Evolutionary conservation across 169 alveolate genomes (phyloP).

Genomic region (Eimeria brunetti): DNA sequence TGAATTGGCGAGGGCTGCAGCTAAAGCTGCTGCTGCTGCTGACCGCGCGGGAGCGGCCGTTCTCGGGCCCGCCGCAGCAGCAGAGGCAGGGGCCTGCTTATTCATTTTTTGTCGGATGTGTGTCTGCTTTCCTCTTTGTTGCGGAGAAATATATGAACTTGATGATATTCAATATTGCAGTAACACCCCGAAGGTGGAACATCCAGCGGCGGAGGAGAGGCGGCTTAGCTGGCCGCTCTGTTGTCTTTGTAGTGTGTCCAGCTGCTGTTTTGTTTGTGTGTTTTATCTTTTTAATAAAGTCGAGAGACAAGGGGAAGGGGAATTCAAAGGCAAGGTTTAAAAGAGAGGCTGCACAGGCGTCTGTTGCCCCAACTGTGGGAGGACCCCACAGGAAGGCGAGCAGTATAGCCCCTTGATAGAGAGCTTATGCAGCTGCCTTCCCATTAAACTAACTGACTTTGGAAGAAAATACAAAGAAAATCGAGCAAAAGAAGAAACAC

Average conservation of each 20-base stretch:
- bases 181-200: background rate
- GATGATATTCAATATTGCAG: background rate
- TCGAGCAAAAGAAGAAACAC: background rate
- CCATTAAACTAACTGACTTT: background rate
- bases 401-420: background rate
- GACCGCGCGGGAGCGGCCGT: background rate
- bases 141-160: background rate
- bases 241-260: background rate
- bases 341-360: background rate
- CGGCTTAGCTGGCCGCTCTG: background rate
- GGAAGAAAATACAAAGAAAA: background rate
- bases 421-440: background rate
- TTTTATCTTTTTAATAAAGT: background rate
- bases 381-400: constrained; percentile 25
- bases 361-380: constrained; percentile 32
- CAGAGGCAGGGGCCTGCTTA: background rate
- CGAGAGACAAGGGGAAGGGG: background rate
- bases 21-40: background rate
- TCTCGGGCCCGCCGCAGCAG: background rate
- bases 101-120: background rate
- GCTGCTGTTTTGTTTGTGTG: background rate
- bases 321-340: background rate
- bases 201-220: background rate
- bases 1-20: no score
- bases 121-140: background rate